These are phyloP conservation scores for Zygosaccharomyces sapae DNA, from an alignment of 1,139 yeast genomes.

Conservation along the genomic window DNA sequence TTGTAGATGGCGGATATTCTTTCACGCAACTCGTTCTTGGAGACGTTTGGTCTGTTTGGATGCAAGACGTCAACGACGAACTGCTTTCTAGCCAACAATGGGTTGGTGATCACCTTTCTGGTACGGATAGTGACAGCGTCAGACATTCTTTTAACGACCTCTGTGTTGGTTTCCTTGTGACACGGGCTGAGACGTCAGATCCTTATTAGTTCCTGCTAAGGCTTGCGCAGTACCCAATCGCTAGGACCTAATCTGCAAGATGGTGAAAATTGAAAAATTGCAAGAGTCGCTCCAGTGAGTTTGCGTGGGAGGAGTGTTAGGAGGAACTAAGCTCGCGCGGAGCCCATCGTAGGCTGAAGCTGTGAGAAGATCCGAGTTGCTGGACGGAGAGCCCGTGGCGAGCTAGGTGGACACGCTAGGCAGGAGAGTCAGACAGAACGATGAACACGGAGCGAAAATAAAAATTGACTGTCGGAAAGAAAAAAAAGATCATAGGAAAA, in stretches of 20 bases:
- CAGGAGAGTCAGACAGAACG: too few relatives aligned
- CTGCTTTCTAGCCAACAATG: conserved; percentile 99
- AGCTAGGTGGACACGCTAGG: too few relatives aligned
- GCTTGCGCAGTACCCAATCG: background rate
- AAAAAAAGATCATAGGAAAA: too few relatives aligned
- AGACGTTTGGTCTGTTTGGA: conserved; percentile 99
- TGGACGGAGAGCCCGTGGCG: too few relatives aligned
- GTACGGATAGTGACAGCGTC: conserved; percentile 99
- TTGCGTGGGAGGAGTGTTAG: background rate
- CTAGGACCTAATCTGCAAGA: background rate
- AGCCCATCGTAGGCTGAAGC: background rate
- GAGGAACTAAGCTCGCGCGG: background rate
- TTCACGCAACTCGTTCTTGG: conserved; percentile 99
- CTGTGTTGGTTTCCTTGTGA: conserved; percentile 6
- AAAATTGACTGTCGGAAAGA: too few relatives aligned
- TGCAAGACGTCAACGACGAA: conserved; percentile 99
- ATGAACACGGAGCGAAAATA: too few relatives aligned
- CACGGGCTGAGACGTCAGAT: conserved; percentile 1
- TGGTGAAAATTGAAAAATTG: conserved; percentile 6
- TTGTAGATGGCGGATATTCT: conserved; percentile 94
- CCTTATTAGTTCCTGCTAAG: background rate
- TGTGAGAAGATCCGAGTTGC: background rate
- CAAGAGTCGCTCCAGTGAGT: background rate
- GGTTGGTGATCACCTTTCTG: conserved; percentile 99
- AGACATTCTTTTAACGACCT: conserved; percentile 31